Conservation (phyloP, 345 rosid genomes). For the Populus simonii region DNA sequence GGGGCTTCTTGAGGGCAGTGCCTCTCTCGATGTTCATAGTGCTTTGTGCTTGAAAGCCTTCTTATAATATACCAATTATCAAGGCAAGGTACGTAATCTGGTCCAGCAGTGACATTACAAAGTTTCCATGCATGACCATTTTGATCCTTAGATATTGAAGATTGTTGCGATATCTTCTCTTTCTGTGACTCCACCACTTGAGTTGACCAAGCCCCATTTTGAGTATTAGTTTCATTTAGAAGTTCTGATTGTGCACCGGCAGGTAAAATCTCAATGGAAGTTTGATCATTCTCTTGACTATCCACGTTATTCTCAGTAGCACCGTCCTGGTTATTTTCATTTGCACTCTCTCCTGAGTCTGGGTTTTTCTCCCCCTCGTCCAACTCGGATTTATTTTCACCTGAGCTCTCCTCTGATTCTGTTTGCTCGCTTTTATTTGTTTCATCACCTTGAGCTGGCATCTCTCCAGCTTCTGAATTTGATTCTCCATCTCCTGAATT, state of each 20-base stretch:
- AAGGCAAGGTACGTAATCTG: slow-evolving; percentile 95
- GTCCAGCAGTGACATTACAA: slow-evolving; percentile 84
- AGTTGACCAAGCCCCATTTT: slow-evolving; percentile 76
- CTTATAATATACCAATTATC: slow-evolving; percentile 81
- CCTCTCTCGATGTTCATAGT: slow-evolving; percentile 97
- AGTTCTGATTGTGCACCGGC: slow-evolving; percentile 87
- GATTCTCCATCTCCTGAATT: slow-evolving; percentile 31
- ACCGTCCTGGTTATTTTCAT: slow-evolving; percentile 34
- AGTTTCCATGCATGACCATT: slow-evolving; percentile 61
- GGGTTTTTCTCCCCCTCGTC: slow-evolving; percentile 32
- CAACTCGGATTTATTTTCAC: slow-evolving; percentile 34
- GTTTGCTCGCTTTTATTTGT: slow-evolving; percentile 27
- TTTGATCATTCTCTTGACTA: slow-evolving; percentile 42
- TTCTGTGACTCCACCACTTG: slow-evolving; percentile 84
- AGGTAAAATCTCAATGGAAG: slow-evolving; percentile 56
- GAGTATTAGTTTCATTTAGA: slow-evolving; percentile 62
- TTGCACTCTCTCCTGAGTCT: slow-evolving; percentile 41
- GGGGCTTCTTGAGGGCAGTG: slow-evolving; percentile 89
- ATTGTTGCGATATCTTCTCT: slow-evolving; percentile 67
- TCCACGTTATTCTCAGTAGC: slow-evolving; percentile 48
- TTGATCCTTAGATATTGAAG: slow-evolving; percentile 35
- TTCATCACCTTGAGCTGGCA: slow-evolving; percentile 4
- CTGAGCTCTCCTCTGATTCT: slow-evolving; percentile 28
- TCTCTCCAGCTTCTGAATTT: slow-evolving; percentile 26
- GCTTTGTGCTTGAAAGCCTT: slow-evolving; percentile 69